These are phyloP conservation scores for Leccinum pallidistipes DNA, from an alignment of 1,284 basidiomycete genomes.

Conservation along the genomic window DNA sequence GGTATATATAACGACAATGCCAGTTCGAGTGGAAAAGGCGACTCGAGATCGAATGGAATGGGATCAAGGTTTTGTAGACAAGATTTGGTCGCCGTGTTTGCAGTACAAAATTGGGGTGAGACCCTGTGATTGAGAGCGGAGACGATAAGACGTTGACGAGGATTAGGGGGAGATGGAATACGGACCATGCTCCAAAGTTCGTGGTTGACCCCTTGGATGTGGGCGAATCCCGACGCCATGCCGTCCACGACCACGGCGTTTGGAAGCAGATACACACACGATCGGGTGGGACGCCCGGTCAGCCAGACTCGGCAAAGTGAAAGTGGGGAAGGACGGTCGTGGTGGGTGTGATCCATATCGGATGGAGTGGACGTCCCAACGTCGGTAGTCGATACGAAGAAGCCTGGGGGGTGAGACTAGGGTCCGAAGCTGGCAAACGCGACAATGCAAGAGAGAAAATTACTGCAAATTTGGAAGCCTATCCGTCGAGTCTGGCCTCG, in stretches of 20 bases:
- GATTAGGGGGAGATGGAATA: conserved; percentile 4
- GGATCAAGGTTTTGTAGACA: conserved; percentile 41
- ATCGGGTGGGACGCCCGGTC: conserved; percentile 55
- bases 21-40: no score
- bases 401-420: conserved; percentile 32
- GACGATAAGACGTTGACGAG: neutral
- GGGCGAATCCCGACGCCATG: conserved; percentile 60
- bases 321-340: conserved; percentile 43
- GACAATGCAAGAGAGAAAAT: neutral
- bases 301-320: conserved; percentile 26
- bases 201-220: conserved; percentile 90
- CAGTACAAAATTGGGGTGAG: conserved; percentile 77
- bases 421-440: neutral
- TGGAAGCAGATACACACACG: conserved; percentile 79
- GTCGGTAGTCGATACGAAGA: conserved; percentile 53
- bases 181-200: conserved; percentile 81
- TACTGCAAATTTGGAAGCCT: conserved; percentile 66
- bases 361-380: conserved; percentile 55
- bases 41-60: no score
- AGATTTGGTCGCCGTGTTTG: conserved; percentile 53
- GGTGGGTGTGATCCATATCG: conserved; percentile 68
- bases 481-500: conserved; percentile 55
- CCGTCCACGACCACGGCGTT: conserved; percentile 52
- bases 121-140: conserved; percentile 44
- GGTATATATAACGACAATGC: no score